Conservation (phyloP, 179 eudicot species). For the Kewa caespitosa region DNA sequence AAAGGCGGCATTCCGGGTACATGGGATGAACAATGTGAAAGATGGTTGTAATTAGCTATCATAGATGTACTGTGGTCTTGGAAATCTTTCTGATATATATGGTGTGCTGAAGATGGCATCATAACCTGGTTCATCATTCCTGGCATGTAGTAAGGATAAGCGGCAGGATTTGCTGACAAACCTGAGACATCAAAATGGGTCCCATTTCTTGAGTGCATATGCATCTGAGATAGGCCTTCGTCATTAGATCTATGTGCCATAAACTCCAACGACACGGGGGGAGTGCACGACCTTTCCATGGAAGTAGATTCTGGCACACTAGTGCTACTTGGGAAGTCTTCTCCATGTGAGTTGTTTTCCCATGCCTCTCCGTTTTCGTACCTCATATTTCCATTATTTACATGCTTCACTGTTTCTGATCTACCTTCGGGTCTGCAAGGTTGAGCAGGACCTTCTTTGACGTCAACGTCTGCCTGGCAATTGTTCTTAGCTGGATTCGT, state of each 20-base stretch:
- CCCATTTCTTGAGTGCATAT: slow-evolving; percentile 46
- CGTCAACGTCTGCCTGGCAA: slow-evolving; percentile 31
- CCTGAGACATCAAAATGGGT: slow-evolving; percentile 44
- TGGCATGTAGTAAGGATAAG: slow-evolving; percentile 67
- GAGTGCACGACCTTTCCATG: slow-evolving; percentile 57
- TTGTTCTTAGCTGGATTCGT: slow-evolving; percentile 46
- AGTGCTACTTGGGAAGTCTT: slow-evolving; percentile 55
- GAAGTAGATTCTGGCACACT: slow-evolving; percentile 58
- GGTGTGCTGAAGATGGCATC: slow-evolving; percentile 52
- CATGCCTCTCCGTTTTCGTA: slow-evolving; percentile 33
- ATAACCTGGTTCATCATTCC: slow-evolving; percentile 76
- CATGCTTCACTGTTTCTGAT: slow-evolving; percentile 27
- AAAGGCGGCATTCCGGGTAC: slow-evolving; percentile 60
- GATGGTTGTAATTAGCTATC: slow-evolving; percentile 52
- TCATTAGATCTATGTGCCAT: slow-evolving; percentile 41
- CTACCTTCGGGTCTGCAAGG: slow-evolving; percentile 33
- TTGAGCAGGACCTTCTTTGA: slow-evolving; percentile 33
- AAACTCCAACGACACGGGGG: slow-evolving; percentile 43
- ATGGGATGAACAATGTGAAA: slow-evolving; percentile 55
- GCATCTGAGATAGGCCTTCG: slow-evolving; percentile 48
- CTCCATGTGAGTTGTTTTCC: slow-evolving; percentile 45
- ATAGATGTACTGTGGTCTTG: slow-evolving; percentile 41
- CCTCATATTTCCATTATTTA: slow-evolving; percentile 24
- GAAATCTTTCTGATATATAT: slow-evolving; percentile 48
- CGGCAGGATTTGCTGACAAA: slow-evolving; percentile 40